These are phyloP conservation scores for Pleurotus citrinopileatus DNA, from an alignment of 768 basidiomycete genomes.

Conservation along the genomic window DNA sequence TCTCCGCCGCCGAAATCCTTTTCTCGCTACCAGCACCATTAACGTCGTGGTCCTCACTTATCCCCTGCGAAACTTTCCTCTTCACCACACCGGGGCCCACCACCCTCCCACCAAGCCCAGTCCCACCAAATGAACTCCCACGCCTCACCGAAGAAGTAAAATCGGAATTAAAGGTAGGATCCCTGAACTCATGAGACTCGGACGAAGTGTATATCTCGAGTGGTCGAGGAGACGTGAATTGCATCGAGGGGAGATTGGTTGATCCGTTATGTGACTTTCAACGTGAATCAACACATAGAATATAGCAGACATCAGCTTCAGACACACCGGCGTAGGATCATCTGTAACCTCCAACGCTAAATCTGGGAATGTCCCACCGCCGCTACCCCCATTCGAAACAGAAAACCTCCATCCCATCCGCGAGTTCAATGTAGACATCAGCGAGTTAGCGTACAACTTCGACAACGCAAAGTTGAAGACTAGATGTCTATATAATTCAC, in stretches of 20 bases:
- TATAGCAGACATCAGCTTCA: not conserved
- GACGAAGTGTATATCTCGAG: not conserved
- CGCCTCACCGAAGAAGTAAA: not conserved
- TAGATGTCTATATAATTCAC: constrained; percentile 25
- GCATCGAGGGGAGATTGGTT: not conserved
- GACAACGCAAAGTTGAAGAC: constrained; percentile 35
- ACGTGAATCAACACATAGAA: not conserved
- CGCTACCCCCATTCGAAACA: not conserved
- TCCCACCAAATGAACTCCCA: not conserved
- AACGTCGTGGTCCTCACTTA: not conserved
- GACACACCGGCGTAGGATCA: not conserved
- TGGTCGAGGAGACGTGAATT: not conserved
- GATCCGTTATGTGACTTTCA: not conserved
- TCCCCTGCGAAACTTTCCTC: not conserved
- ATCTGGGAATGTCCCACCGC: not conserved
- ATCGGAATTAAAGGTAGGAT: not conserved
- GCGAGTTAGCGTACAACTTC: constrained; percentile 36
- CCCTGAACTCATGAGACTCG: not conserved
- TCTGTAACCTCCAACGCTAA: not conserved
- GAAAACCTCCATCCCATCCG: constrained; percentile 26
- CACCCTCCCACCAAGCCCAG: too few relatives aligned
- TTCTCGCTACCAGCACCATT: not conserved
- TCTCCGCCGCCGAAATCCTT: not conserved
- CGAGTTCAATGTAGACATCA: constrained; percentile 37
- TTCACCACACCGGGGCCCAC: too few relatives aligned